Evolutionary conservation across 768 basidiomycete species (phyloP), one percentile per base, ranked within the genome.

Genomic region (Tubosaeta sp.): DNA sequence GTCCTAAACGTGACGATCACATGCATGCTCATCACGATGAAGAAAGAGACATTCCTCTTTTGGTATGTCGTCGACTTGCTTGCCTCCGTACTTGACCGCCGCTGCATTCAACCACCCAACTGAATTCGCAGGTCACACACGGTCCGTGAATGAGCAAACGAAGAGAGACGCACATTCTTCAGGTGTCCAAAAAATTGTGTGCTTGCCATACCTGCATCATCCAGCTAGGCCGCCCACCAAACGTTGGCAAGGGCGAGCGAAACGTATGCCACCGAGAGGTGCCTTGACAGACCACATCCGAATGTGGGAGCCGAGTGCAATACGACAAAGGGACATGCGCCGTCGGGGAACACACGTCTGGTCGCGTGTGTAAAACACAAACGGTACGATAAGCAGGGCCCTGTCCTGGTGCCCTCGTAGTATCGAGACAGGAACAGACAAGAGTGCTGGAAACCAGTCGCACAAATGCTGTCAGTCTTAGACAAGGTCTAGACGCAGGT

Each of bases 351-450:
- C 14, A 50, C 59, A 54, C 2, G 52, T 60, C 22, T 54, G 59
- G 37, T 60, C 58, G 5, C 3, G 27, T 27, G 51, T 31, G 17
- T 60, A 55, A 33, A 60, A 59, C 9, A 52, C 35, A 33, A 61
- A 60, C 12, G 52, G 43, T 5, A 58, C 43, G 4, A 37, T 29
- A 0, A 11, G 43, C 29, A 3, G 27, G 27, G 8, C 27, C 5
- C 27, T 43, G n/a, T 31, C 32, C 2, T 44, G 44, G 13, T 51
- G 47, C 2, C 27, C 37, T 61, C 59, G 32, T 61, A 61, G 33
- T 58, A 58, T 31, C 53, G 59, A 7, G 55, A 25, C 33, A 55
- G 43, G 49, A 61, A 61, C 26, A 59, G 60, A 12, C 34, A 61
- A 12, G 59, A 55, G n/a, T 53, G 48, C 19, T 49, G 43, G 46